Evolutionary conservation across 306 rosid genomes (phyloP).

Genomic region (Prunus kanzakura): DNA sequence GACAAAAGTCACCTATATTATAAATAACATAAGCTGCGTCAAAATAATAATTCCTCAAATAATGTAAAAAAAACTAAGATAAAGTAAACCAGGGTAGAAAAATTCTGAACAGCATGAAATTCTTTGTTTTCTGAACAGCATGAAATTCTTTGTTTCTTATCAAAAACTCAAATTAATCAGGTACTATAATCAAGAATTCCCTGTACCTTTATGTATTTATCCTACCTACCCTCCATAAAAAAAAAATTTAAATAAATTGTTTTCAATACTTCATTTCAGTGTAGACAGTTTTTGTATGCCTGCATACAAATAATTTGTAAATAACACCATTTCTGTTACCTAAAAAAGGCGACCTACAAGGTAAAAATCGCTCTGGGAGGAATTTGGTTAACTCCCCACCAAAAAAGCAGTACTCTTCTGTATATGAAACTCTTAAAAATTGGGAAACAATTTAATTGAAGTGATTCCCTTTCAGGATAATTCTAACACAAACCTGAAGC

Average conservation of each 20-base stretch:
- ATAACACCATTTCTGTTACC: background rate
- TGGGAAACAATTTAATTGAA: conserved; percentile 5
- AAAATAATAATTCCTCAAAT: conserved; percentile 13
- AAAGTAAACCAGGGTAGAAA: too few species aligned
- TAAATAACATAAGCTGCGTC: conserved; percentile 7
- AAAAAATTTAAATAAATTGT: background rate
- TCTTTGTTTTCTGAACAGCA: background rate
- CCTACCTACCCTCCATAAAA: background rate
- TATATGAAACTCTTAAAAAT: background rate
- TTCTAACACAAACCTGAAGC: conserved; percentile 81
- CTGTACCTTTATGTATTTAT: background rate
- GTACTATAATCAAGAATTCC: background rate
- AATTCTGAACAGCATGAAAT: background rate
- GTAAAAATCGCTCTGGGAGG: background rate
- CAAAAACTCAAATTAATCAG: background rate
- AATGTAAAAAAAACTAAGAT: background rate
- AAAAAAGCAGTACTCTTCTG: background rate
- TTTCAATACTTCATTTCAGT: background rate
- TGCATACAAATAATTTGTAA: background rate
- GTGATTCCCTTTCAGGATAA: conserved; percentile 20
- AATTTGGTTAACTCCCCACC: background rate
- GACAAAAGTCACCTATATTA: conserved; percentile 73
- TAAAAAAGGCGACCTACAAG: background rate
- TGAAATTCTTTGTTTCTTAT: background rate
- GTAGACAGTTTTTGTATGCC: background rate